phyloP scores from a whole-genome alignment of 257 asterid genomes.

The Vinca minor region DNA sequence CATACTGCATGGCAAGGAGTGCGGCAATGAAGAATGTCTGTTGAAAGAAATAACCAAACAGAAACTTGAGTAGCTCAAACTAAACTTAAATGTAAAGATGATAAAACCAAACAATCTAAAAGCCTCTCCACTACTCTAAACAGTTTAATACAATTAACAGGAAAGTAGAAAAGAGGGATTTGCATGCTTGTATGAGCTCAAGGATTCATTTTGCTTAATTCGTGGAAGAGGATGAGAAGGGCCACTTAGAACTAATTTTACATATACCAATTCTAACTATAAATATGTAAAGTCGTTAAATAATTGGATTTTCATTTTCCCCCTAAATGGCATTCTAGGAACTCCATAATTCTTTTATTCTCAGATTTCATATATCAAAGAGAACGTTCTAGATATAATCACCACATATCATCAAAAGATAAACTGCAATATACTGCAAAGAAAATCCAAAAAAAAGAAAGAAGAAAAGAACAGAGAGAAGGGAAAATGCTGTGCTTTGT shows the following conservation, averaged over 20 bases:
- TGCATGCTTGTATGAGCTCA: neutral
- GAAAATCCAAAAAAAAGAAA: neutral
- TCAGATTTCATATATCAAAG: neutral
- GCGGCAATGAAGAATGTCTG: slow-evolving; percentile 89
- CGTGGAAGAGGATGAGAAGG: neutral
- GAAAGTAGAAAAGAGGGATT: neutral
- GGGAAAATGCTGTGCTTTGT: neutral
- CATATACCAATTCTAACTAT: neutral
- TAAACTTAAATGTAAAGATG: neutral
- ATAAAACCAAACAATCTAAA: neutral
- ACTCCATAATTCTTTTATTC: neutral
- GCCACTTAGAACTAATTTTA: neutral
- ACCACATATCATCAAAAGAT: neutral
- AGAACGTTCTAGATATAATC: neutral
- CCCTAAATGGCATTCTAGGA: neutral
- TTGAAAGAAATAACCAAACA: slow-evolving; percentile 16
- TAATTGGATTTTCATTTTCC: neutral
- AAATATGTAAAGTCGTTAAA: neutral
- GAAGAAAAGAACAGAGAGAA: neutral
- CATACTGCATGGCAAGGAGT: slow-evolving; percentile 63
- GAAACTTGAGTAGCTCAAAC: slow-evolving; percentile 1
- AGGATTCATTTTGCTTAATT: neutral
- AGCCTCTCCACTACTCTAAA: neutral
- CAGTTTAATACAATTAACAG: neutral
- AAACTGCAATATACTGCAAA: too few species aligned